Evolutionary conservation across 192 early-diverging fungal species (phyloP).

Genomic region (Umbelopsis sp.): DNA sequence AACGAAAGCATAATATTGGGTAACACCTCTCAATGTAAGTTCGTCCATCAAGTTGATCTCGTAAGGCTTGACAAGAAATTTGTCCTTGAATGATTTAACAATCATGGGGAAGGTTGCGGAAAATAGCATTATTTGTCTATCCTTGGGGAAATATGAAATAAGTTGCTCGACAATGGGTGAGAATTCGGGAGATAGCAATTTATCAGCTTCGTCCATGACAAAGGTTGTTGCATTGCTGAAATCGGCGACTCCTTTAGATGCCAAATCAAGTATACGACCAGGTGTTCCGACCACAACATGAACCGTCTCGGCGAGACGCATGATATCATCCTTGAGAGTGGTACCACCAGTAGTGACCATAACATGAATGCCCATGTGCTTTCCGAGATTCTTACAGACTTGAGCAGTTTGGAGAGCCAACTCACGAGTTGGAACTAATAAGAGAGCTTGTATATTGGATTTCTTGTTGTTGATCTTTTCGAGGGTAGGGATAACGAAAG

Average conservation of each 20-base stretch:
- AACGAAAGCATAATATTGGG: conserved; percentile 99
- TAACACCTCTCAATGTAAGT: conserved; percentile 95
- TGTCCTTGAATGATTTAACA: conserved; percentile 98
- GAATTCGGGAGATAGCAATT: conserved; percentile 97
- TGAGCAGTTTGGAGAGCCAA: conserved; percentile 99
- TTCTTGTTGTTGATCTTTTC: conserved; percentile 91
- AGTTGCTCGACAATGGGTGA: conserved; percentile 98
- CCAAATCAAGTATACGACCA: conserved; percentile 95
- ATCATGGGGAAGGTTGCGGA: conserved; percentile 98
- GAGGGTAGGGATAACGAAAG: conserved; percentile 94
- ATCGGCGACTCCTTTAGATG: conserved; percentile 91
- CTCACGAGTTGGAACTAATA: conserved; percentile 96
- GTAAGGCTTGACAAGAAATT: conserved; percentile 92
- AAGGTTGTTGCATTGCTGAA: conserved; percentile 87
- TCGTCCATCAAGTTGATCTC: conserved; percentile 99
- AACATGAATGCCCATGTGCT: conserved; percentile 93
- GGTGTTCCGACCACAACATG: conserved; percentile 98
- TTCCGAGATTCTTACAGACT: conserved; percentile 96
- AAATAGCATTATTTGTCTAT: conserved; percentile 95
- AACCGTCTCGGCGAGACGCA: conserved; percentile 90
- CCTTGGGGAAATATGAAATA: conserved; percentile 83
- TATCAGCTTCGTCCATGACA: conserved; percentile 99
- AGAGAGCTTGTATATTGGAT: conserved; percentile 87
- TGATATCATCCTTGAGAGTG: conserved; percentile 97
- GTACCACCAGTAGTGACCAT: conserved; percentile 99